Evolutionary conservation across 2,329 filamentous ascomycete genomes (phyloP), one percentile per base, ranked within the genome.

Genomic region (Allantophomopsis cytisporea): DNA sequence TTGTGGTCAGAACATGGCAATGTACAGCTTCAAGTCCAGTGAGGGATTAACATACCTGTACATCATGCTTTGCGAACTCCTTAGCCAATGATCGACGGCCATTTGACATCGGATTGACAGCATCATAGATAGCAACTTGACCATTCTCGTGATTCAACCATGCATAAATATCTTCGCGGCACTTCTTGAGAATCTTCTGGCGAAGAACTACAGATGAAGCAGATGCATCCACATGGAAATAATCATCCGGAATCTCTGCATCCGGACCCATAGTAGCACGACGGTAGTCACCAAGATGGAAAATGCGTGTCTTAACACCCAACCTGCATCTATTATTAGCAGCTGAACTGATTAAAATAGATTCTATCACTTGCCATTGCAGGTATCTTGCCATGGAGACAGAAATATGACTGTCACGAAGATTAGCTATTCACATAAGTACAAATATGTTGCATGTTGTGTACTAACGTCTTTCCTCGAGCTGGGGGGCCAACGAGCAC

Each of bases 121-220:
- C 91, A 60, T 98, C 91, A 57, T 96, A 98, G 43, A 98, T 96
- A 41, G 91, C 91, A 40, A 98, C 89, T 56, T 98, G 91, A 11
- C 91, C 91, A 51, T 96, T 96, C 54, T 96, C 91, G 50, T 95
- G 83, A 53, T 96, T 93, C 35, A 98, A 66, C 69, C 94, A 98
- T 40, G 83, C 80, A 55, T 95, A 94, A 41, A 98, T 95, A 54
- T 98, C 91, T 56, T 96, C 88, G 43, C 91, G 79, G 51, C 91
- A 98, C 58, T 93, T 94, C 63, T 95, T 94, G 15, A 98, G 69
- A 39, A 98, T 98, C 66, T 95, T 95, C 60, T 96, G 91, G 28
- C 91, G 79, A 37, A 98, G 66, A 48, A 96, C 76, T n/a, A 96
- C 83, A 1, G 91, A 94, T 11, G 83, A 76, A 4, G 89, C 85